Base-by-base conservation (phyloP, 2,329 filamentous ascomycete genomes). In the Colletotrichum horii region DNA sequence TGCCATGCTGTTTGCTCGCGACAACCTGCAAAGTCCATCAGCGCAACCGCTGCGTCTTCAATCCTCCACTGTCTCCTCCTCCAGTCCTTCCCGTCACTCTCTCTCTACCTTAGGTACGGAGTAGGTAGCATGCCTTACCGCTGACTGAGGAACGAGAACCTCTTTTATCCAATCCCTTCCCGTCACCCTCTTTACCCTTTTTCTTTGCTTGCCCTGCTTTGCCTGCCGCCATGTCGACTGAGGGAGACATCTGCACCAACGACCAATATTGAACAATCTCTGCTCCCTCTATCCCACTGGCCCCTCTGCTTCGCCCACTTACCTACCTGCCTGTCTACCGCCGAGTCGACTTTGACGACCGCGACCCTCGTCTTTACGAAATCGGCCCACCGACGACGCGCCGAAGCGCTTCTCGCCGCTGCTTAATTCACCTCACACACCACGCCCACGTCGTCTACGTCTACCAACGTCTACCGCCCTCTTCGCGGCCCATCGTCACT, bases 381-480 rank as follows among this genome's bases (percentile, higher is more conserved):
- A 67, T 75, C 70, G 64, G 28, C 28, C 67, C 67, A 68, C 43
- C 19, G 38, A 56, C 58, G n/a, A 67, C 52, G 68, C 72, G 48
- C 61, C 22, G n/a, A 15, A 16, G 9, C 43, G 58, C 32, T 65
- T 32, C n/a, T 43, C 32, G 48, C 55, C 60, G 19, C 38, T 48
- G 38, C 30, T 30, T 61, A 61, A 61, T 34, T 34, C 52, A 66
- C 65, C 34, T 64, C 52, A 62, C 28, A 19, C 58, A 28, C 34
- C n/a, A 11, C 48, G n/a, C 36, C 56, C 14, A 55, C 58, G 38
- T 58, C 66, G 58, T 58, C 55, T 36, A 58, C 69, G 55, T 62
- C 38, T 4, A 48, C 38, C 60, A 28, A 58, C 55, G 24, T 22
- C 62, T 56, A 34, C 56, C n/a, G 56, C 28, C 28, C 22, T 22